Evolutionary conservation across 768 basidiomycete genomes (phyloP), one percentile per base, ranked within the genome.

Genomic region (Fomitopsis serialis): DNA sequence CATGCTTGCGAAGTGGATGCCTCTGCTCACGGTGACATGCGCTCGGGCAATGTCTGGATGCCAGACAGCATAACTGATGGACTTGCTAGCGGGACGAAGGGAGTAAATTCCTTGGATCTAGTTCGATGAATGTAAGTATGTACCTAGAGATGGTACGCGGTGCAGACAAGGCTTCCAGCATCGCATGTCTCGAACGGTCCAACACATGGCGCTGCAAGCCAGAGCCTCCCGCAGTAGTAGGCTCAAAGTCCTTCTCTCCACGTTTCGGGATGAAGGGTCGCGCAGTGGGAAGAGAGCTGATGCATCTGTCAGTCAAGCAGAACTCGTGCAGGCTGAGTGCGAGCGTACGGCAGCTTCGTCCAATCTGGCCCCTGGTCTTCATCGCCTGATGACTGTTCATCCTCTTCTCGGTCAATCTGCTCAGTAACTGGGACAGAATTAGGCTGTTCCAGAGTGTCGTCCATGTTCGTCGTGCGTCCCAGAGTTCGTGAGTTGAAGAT

Each of bases 211-310:
- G 70, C 63, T 98, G 97, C 12, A 92, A 72, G 12, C 80, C 81
- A 11, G 90, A 86, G 6, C 87, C 89, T 9, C 73, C 74, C 21
- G 76, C 73, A 48, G 72, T 63, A 59, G 75, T 74, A 1, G 97
- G 97, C 66, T 98, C 96, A 59, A 93, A 98, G 58, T 98, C 95
- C 66, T 99, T 98, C 70, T 98, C 97, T 1, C 97, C 97, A 24
- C 97, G 82, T 68, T 91, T 95, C 6, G 97, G 97, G 48, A 99
- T 95, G 6, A 89, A 74, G 2, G 88, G 89, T 37, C 85, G 79
- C 4, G 69, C 61, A 15, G 61, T 60, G 10, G 61, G 54, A 48
- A 44, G 21, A 49, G 58, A 43, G 45, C 53, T 32, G 50, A 52
- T 22, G 29, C 29, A 32, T 24, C 19, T n/a, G 17, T 17, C 34